A percentile compares a stretch with the other conserved stretches of the same genome.
Conservation (phyloP, 305 asterid species). For the Rubia peregrina region DNA sequence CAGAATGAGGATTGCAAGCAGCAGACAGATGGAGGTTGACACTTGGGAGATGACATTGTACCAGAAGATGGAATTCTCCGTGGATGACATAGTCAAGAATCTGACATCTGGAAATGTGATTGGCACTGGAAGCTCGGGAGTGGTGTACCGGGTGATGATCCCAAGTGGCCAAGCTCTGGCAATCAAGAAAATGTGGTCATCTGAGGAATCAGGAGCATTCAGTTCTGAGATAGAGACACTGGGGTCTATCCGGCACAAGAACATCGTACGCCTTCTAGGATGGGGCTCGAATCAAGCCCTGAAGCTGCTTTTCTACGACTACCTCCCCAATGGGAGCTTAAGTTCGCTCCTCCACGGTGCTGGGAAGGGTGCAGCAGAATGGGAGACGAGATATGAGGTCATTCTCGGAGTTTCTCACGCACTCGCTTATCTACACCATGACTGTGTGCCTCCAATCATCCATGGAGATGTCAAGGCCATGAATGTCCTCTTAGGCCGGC, state of each 20-base stretch:
- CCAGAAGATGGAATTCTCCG: constrained; percentile 72
- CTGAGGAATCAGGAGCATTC: constrained; percentile 73
- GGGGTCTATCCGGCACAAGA: constrained; percentile 88
- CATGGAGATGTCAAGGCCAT: constrained; percentile 98
- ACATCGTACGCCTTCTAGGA: constrained; percentile 81
- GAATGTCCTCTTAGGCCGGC: constrained; percentile 76
- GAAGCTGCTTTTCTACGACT: constrained; percentile 79
- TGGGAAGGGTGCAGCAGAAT: constrained; percentile 72
- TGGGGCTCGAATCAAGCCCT: constrained; percentile 75
- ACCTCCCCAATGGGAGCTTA: constrained; percentile 88
- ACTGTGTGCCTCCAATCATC: constrained; percentile 85
- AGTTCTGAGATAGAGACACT: constrained; percentile 70
- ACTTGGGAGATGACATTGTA: constrained; percentile 87
- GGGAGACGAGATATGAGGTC: constrained; percentile 77
- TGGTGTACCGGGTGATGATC: constrained; percentile 65
- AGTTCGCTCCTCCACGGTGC: constrained; percentile 92
- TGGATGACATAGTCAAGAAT: constrained; percentile 60
- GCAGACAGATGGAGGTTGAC: constrained; percentile 31
- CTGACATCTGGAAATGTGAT: constrained; percentile 77
- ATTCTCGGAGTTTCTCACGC: constrained; percentile 78
- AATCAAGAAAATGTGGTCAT: constrained; percentile 95
- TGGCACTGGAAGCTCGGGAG: constrained; percentile 98
- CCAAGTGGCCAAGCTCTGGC: constrained; percentile 69
- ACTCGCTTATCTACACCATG: constrained; percentile 82
- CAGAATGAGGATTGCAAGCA: constrained; percentile 38